Base-by-base conservation (phyloP, 2,329 filamentous ascomycete genomes). In the Herpotrichia juniperi region DNA sequence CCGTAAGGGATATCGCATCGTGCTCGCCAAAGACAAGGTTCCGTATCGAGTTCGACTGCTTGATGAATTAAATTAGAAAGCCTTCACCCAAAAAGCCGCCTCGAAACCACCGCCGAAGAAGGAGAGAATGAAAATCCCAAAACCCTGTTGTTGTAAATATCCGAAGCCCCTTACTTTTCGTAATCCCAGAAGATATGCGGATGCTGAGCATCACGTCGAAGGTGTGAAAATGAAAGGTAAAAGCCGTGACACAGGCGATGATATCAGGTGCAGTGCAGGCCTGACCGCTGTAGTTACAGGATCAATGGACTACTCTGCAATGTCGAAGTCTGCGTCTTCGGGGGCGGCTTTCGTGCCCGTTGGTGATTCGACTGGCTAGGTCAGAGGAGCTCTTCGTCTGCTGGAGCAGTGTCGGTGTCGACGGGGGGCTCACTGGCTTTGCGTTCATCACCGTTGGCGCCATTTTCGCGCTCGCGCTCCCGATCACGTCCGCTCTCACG, bases 361-460 rank as follows among this genome's bases (percentile, higher is more conserved):
- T 63, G 96, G 91, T 67, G 88, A 79, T 71, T 84, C 64, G 58
- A 49, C 59, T 62, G 58, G 67, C 72, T 55, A 69, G 57, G 59
- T 63, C 66, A 67, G 56, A 61, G 49, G 21, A 54, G 56, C 51
- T 64, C 54, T 48, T 53, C 57, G 47, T 58, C 66, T 21, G 16
- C 22, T n/a, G 26, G 54, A 57, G 43, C 42, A 48, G 54, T n/a
- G n/a, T n/a, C n/a, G n/a, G n/a, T n/a, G n/a, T n/a, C 53, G 58
- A 40, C 40, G 51, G 56, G 53, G 46, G 53, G 30, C 63, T 68
- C 69, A 96, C 93, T 86, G 37, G 37, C 37, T 86, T 97, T 97
- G 70, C 90, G 87, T 61, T 96, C 92, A 63, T 96, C 92, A 54
- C 89, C 91, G 68, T 93, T 96, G 21, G 90, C 82, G 42, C 83